Percentiles rank a stretch among this genome's conserved stretches.
These are phyloP conservation scores for Lactarius psammicola DNA, from an alignment of 768 basidiomycete species.

Conservation along the genomic window DNA sequence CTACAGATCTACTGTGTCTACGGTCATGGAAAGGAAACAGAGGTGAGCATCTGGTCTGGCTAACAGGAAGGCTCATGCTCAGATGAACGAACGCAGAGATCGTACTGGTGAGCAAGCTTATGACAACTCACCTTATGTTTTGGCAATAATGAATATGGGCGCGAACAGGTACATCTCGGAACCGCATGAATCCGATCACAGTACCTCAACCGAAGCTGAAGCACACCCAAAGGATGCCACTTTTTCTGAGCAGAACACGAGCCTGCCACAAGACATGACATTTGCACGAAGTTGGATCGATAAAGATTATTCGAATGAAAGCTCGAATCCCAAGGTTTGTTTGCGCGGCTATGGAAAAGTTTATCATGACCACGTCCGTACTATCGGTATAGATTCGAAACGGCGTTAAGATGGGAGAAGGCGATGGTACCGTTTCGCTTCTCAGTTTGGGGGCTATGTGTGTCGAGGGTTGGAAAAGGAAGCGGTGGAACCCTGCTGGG, in stretches of 20 bases:
- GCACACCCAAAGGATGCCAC: slow-evolving; percentile 47
- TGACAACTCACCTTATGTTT: not conserved
- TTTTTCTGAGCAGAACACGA: slow-evolving; percentile 41
- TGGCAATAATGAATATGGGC: not conserved
- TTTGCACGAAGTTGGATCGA: slow-evolving; percentile 81
- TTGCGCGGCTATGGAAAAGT: not conserved
- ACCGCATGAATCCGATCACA: slow-evolving; percentile 64
- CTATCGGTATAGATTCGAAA: slow-evolving; percentile 52
- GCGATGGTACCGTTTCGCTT: slow-evolving; percentile 89
- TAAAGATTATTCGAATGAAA: slow-evolving; percentile 69
- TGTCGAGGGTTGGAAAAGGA: slow-evolving; percentile 88
- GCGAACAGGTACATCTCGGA: slow-evolving; percentile 67
- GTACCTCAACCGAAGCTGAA: slow-evolving; percentile 44
- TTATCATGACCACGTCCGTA: not conserved
- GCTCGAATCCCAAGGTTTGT: slow-evolving; percentile 51
- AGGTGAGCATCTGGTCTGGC: slow-evolving; percentile 47
- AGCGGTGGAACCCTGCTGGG: slow-evolving; percentile 88
- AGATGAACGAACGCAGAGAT: slow-evolving; percentile 50
- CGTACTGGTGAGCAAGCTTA: slow-evolving; percentile 63
- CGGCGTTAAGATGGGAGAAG: slow-evolving; percentile 91
- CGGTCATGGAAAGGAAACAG: slow-evolving; percentile 94
- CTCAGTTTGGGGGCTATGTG: slow-evolving; percentile 95
- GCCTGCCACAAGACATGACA: slow-evolving; percentile 53
- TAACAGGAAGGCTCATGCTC: not conserved
- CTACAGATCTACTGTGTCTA: slow-evolving; percentile 94